Evolutionary conservation across 257 asterid genomes (phyloP), one percentile per base, ranked within the genome.

Genomic region (Lycium barbarum): DNA sequence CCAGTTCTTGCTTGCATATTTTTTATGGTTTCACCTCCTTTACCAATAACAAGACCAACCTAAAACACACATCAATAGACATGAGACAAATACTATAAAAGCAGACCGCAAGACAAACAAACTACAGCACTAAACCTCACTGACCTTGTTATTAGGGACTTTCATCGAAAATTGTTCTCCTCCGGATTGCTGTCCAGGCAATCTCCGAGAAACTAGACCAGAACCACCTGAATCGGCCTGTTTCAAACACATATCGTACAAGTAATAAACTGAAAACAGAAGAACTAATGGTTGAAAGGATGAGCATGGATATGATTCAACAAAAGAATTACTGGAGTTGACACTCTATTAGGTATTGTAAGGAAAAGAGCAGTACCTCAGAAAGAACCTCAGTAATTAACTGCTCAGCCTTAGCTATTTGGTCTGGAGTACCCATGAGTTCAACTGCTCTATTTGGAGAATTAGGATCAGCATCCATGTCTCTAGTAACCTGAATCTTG

Each of bases 11-110:
- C 85, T 83, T 96, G 98, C 81, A 95, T 97, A 66, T 91, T 90
- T 88, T 95, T 96, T 82, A 96, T 95, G 58, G 98, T 96, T 84
- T 96, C 99, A 0, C 98, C 99, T 45, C 94, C 97, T 89, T 93
- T 93, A 47, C 98, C 98, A 85, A 96, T 95, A 74, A 95, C 93
- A 20, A 95, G 96, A 3, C 99, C 98, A 85, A 95, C 99, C 91
- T 82, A 82, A 53, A 20, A 82, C 40, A 61, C 47, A 14, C 0
- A 68, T 49, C 22, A 79, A 33, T 59, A 35, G 72, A 15, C 58
- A 62, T 61, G 47, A 79, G 70, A 76, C 63, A 38, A 54, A 53
- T 33, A 58, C 22, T 55, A 18, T 13, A 72, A 53, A 53, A 20
- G 35, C 35, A 8, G 13, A 36, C 74, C 1, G 12, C 15, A 6